These are phyloP conservation scores for Leccinum ochraceum DNA, from an alignment of 768 basidiomycete genomes.

Conservation along the genomic window DNA sequence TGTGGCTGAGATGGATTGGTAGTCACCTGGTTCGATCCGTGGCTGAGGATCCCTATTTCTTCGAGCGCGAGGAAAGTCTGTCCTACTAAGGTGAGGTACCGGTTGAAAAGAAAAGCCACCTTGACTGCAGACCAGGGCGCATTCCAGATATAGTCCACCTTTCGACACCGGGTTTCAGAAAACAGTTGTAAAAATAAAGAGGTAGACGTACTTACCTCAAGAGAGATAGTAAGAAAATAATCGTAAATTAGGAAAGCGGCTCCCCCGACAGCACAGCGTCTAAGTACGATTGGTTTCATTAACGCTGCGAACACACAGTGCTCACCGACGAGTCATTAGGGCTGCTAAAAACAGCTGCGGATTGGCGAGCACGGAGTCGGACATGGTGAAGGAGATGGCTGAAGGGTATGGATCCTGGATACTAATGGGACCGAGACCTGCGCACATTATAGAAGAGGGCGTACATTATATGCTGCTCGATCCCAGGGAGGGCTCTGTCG, in stretches of 20 bases:
- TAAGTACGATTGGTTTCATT: not conserved
- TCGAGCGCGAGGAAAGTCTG: constrained; percentile 12
- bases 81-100: constrained; percentile 15
- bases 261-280: constrained; percentile 1
- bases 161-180: not conserved
- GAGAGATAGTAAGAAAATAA: constrained; percentile 14
- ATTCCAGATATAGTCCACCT: constrained; percentile 10
- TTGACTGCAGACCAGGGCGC: constrained; percentile 10
- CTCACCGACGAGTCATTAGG: not conserved
- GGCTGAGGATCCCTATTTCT: constrained; percentile 13
- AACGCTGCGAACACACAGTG: not conserved
- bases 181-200: not conserved
- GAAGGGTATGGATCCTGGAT: not conserved
- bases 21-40: constrained; percentile 8
- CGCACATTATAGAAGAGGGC: not conserved
- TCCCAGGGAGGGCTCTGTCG: too few species aligned
- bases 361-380: not conserved
- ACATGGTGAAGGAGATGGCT: not conserved
- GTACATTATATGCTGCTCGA: not conserved
- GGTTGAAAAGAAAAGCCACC: constrained; percentile 19
- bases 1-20: not conserved
- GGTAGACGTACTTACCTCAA: constrained; percentile 13
- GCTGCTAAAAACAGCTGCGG: not conserved
- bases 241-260: constrained; percentile 4
- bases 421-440: not conserved